Base-by-base conservation (phyloP, 371 early-diverging fungal genomes). In the Apophysomyces trapeziformis region DNA sequence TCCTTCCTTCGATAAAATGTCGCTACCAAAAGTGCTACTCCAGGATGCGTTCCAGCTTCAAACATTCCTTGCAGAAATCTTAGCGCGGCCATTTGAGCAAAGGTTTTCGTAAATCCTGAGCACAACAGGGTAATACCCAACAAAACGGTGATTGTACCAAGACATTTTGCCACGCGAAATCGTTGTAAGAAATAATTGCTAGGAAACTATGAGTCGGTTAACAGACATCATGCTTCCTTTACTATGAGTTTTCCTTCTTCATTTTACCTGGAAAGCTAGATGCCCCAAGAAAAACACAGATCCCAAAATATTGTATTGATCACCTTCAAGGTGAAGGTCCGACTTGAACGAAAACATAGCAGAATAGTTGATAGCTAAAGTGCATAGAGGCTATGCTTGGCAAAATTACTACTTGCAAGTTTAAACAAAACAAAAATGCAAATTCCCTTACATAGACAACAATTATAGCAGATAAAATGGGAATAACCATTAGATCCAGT, bases 271-370 rank as follows among this genome's bases (percentile, higher is more conserved):
- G 36, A 64, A 78, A 36, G 63, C n/a, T 6, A 80, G 59, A 43
- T 74, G 78, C 21, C 81, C 81, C 2, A 78, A 26, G 57, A 77
- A 80, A 60, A 80, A 80, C n/a, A 80, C 65, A 0, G 76, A 77
- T 3, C 67, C 72, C 6, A 80, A 50, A 4, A 75, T 58, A 60
- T 72, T 73, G 59, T 72, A 80, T 16, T 80, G 65, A 38, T 37
- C 67, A 5, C 76, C 77, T 1, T 41, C 38, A n/a, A 80, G 47
- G 4, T 64, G 16, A 2, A 75, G 50, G 57, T 80, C 80, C 47
- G 64, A 18, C 44, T 75, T 73, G 18, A 80, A 70, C 35, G 43
- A 60, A 16, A 77, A 65, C 0, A 68, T 60, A 41, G 71, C 68
- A 7, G 75, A 75, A 56, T 77, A 77, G 36, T 69, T 75, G 62